Evolutionary conservation across 2,329 filamentous ascomycete species (phyloP).

Genomic region (Talaromyces sp.): DNA sequence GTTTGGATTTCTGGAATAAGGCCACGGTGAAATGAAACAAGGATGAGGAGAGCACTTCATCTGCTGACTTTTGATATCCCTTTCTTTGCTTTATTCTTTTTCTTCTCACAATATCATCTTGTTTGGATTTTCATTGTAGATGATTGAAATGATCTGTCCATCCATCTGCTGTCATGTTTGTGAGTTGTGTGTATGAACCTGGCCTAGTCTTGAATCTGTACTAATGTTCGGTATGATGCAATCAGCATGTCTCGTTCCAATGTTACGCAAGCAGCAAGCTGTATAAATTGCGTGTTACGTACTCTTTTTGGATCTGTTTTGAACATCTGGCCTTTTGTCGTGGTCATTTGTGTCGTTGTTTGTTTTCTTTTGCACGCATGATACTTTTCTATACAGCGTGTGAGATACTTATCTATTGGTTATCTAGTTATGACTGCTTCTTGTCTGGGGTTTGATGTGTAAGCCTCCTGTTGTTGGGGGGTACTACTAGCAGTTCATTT

Average conservation of each 20-base stretch:
- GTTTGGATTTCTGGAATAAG: conserved; percentile 88
- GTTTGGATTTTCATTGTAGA: neutral
- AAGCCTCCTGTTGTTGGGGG: neutral
- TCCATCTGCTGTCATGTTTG: neutral
- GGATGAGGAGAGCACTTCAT: conserved; percentile 1
- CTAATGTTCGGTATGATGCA: neutral
- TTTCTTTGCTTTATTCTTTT: conserved; percentile 19
- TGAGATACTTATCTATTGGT: neutral
- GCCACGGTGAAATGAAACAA: conserved; percentile 2
- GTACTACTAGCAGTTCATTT: no score
- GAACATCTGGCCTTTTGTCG: neutral
- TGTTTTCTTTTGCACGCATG: neutral
- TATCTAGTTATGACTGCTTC: neutral
- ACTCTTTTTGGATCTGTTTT: neutral
- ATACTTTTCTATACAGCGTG: neutral
- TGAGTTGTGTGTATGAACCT: conserved; percentile 2
- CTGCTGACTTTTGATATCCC: conserved; percentile 11
- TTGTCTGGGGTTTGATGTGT: neutral
- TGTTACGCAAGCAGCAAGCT: neutral
- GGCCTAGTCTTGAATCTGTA: neutral
- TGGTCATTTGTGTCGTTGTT: neutral
- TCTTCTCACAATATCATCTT: conserved; percentile 17
- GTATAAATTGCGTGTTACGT: conserved; percentile 38
- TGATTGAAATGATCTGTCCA: conserved; percentile 1
- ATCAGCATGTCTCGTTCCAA: neutral